These are phyloP conservation scores for Colletotrichum lupini DNA, from an alignment of 2,329 filamentous ascomycete species.

Conservation along the genomic window DNA sequence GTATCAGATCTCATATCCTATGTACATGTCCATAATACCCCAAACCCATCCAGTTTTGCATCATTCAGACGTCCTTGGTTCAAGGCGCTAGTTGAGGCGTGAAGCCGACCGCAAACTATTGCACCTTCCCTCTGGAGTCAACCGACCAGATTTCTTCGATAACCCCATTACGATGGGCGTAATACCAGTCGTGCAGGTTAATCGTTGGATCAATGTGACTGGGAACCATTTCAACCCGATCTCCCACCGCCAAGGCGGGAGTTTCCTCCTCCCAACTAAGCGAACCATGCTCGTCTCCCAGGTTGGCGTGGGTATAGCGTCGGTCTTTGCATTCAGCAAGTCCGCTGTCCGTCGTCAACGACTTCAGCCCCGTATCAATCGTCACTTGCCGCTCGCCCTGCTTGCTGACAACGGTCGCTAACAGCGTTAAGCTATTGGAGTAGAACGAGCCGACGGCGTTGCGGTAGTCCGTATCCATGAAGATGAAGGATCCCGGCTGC, in stretches of 20 bases:
- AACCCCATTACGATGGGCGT: conserved; percentile 57
- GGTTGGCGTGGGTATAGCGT: conserved; percentile 54
- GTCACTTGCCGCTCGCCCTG: conserved; percentile 56
- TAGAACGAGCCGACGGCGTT: conserved; percentile 62
- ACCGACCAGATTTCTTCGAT: conserved; percentile 64
- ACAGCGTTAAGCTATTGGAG: conserved; percentile 58
- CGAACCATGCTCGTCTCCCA: conserved; percentile 62
- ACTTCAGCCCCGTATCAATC: conserved; percentile 62
- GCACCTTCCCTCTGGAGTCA: conserved; percentile 60
- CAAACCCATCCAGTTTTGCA: no score
- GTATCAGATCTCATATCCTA: no score
- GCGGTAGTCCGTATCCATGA: conserved; percentile 68
- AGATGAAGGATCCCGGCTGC: conserved; percentile 65
- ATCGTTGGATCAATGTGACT: conserved; percentile 67
- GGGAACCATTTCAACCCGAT: conserved; percentile 62
- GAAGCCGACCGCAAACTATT: conserved; percentile 2
- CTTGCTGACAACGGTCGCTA: conserved; percentile 60
- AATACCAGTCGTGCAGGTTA: conserved; percentile 63
- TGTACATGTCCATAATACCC: no score
- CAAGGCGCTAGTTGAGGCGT: background rate
- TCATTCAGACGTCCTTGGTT: no score
- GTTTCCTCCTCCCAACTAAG: conserved; percentile 56
- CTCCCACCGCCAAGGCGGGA: conserved; percentile 53
- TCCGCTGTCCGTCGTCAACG: conserved; percentile 60
- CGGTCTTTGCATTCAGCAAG: conserved; percentile 58